These are phyloP conservation scores for Leishmania braziliensis DNA, from an alignment of 208 protist species.

Conservation along the genomic window DNA sequence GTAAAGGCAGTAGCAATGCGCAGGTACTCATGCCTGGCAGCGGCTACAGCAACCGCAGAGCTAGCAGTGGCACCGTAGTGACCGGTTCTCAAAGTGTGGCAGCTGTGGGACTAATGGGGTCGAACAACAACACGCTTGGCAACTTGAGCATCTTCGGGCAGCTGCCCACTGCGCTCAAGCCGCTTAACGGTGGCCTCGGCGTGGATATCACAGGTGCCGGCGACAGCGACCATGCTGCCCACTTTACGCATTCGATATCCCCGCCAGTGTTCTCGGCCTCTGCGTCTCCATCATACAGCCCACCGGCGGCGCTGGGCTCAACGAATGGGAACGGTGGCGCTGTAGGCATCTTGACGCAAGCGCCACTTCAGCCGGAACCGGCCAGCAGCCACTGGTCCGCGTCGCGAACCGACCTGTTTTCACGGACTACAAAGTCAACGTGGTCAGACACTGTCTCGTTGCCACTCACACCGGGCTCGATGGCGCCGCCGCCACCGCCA, in stretches of 20 bases:
- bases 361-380: not conserved
- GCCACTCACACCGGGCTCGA: not conserved
- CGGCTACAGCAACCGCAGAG: not conserved
- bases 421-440: not conserved
- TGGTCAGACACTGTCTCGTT: not conserved
- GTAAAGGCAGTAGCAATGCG: not conserved
- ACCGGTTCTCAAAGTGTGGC: not conserved
- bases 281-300: slow-evolving; percentile 2
- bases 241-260: not conserved
- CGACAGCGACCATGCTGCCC: not conserved
- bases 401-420: not conserved
- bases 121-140: not conserved
- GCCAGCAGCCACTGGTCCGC: not conserved
- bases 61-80: not conserved
- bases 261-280: not conserved
- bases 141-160: not conserved
- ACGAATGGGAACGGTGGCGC: not conserved
- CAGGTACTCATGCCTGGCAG: not conserved
- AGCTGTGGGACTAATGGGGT: not conserved
- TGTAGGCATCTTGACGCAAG: not conserved
- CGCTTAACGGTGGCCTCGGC: not conserved
- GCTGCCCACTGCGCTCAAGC: not conserved
- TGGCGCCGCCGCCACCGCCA: not conserved
- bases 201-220: not conserved
- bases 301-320: not conserved